phyloP scores from a whole-genome alignment of 768 basidiomycete genomes.

The Strobilomyces confusus region DNA sequence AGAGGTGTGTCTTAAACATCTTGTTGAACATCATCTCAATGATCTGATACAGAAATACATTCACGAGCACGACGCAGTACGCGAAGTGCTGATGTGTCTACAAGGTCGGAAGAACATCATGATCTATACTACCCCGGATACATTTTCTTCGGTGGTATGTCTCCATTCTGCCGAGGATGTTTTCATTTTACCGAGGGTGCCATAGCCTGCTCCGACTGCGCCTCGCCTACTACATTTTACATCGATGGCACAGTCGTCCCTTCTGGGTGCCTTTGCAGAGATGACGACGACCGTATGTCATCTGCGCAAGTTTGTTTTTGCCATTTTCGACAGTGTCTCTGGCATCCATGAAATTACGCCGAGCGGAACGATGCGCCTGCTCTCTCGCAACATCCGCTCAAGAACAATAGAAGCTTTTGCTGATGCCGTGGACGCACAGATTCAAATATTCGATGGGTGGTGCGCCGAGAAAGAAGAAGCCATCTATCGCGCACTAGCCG shows the following conservation, averaged over 20 bases:
- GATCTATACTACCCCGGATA: slow-evolving; percentile 34
- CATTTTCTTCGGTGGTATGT: slow-evolving; percentile 33
- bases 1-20: slow-evolving; percentile 33
- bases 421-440: slow-evolving; percentile 62
- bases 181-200: slow-evolving; percentile 1
- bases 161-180: not conserved
- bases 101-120: slow-evolving; percentile 69
- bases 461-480: slow-evolving; percentile 65
- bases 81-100: slow-evolving; percentile 71
- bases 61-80: slow-evolving; percentile 68
- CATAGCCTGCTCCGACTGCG: slow-evolving; percentile 45
- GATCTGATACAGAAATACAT: slow-evolving; percentile 53
- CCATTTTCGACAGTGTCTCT: slow-evolving; percentile 39
- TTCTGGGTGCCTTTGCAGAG: slow-evolving; percentile 54
- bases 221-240: slow-evolving; percentile 68
- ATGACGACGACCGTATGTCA: slow-evolving; percentile 58
- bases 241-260: slow-evolving; percentile 60
- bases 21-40: not conserved
- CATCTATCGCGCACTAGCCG: slow-evolving; percentile 57
- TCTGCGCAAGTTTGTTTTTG: slow-evolving; percentile 56
- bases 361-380: slow-evolving; percentile 20
- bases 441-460: slow-evolving; percentile 61
- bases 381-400: slow-evolving; percentile 32
- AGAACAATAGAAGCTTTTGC: slow-evolving; percentile 80
- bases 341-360: slow-evolving; percentile 16